Conservation (phyloP, 805 yeast species). For the Yarrowia keelungensis region DNA sequence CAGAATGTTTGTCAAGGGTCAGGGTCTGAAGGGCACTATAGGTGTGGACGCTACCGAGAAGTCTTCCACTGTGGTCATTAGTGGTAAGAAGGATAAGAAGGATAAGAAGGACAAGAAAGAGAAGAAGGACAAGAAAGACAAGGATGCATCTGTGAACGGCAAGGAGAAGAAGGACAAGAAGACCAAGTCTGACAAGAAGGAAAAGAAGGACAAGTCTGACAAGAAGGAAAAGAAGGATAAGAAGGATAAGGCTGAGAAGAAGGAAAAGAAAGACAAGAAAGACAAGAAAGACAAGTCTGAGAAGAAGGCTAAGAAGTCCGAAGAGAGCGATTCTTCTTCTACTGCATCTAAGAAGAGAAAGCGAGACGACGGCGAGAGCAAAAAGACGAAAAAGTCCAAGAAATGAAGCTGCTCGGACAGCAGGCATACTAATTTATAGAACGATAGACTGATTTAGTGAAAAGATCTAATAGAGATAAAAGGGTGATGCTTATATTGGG, state of each 20-base stretch:
- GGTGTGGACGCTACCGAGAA: slow-evolving; percentile 36
- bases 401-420: slow-evolving; percentile 15
- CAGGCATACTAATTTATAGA: slow-evolving; percentile 27
- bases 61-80: slow-evolving; percentile 26
- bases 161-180: slow-evolving; percentile 42
- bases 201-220: slow-evolving; percentile 46
- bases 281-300: slow-evolving; percentile 7
- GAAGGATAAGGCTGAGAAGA: slow-evolving; percentile 31
- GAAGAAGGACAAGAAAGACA: slow-evolving; percentile 43
- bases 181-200: slow-evolving; percentile 47
- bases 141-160: slow-evolving; percentile 41
- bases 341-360: slow-evolving; percentile 34
- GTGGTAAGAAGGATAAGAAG: slow-evolving; percentile 43
- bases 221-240: slow-evolving; percentile 44
- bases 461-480: background rate
- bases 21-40: slow-evolving; percentile 76
- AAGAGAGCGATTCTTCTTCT: background rate
- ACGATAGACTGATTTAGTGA: slow-evolving; percentile 15
- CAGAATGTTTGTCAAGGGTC: slow-evolving; percentile 86
- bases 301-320: background rate
- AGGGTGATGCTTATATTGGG: background rate
- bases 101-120: slow-evolving; percentile 46
- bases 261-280: slow-evolving; percentile 14
- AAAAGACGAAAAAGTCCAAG: slow-evolving; percentile 20
- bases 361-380: slow-evolving; percentile 32